Conservation (phyloP, 306 rosid genomes). For the Pyrus bretschneideri region DNA sequence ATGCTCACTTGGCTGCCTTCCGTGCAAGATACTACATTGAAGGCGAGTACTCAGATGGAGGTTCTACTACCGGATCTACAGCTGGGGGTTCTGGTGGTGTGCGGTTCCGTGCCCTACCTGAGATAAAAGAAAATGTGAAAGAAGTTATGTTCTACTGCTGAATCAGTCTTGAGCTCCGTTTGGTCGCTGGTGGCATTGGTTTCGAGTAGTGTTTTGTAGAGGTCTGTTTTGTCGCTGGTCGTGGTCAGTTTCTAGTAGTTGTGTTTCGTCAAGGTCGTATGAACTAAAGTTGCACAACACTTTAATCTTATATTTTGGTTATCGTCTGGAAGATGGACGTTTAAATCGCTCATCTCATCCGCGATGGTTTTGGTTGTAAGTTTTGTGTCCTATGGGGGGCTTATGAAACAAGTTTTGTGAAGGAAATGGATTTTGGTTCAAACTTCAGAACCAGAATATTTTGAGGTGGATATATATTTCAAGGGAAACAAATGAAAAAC, state of each 20-base stretch:
- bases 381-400: no score
- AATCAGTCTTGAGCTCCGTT: neutral
- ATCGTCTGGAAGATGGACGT: neutral
- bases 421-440: neutral
- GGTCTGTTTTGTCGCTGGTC: no score
- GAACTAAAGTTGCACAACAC: neutral
- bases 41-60: conserved; percentile 24
- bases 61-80: conserved; percentile 8
- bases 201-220: no score
- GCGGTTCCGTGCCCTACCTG: conserved; percentile 13
- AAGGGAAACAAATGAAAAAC: no score
- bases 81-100: neutral
- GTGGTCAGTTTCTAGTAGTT: no score
- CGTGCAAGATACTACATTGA: conserved; percentile 38
- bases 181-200: neutral
- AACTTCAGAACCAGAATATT: no score
- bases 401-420: neutral
- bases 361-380: neutral
- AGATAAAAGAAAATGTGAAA: conserved; percentile 28
- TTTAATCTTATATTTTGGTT: neutral
- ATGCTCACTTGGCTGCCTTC: conserved; percentile 35
- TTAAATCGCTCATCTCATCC: neutral
- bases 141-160: conserved; percentile 43
- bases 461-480: no score
- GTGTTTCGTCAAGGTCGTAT: neutral